These are phyloP conservation scores for Kwoniella europaea DNA, from an alignment of 768 basidiomycete genomes.

Conservation along the genomic window DNA sequence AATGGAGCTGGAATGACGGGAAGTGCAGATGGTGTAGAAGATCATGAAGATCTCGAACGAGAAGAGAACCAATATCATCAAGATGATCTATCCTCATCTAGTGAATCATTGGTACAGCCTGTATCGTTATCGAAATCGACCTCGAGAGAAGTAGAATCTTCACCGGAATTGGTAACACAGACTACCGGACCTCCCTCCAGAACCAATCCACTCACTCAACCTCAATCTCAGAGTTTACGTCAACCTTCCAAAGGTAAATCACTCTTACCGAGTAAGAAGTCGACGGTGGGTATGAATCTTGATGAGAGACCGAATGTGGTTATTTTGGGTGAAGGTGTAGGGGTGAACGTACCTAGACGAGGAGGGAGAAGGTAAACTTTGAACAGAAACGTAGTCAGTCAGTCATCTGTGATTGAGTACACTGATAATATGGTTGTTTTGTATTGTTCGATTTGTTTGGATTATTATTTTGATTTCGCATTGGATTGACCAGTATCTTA, in stretches of 20 bases:
- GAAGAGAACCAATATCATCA: neutral
- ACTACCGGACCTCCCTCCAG: neutral
- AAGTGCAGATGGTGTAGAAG: neutral
- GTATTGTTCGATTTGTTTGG: too few relatives aligned
- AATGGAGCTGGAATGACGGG: neutral
- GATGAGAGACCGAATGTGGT: slow-evolving; percentile 25
- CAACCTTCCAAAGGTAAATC: slow-evolving; percentile 16
- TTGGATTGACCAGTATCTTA: too few relatives aligned
- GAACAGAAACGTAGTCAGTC: too few relatives aligned
- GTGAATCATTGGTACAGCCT: slow-evolving; percentile 1
- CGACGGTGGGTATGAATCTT: neutral
- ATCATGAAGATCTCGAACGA: neutral
- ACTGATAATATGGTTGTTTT: too few relatives aligned
- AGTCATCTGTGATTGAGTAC: too few relatives aligned
- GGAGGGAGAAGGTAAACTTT: neutral
- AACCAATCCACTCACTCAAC: neutral
- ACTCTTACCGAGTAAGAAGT: slow-evolving; percentile 16
- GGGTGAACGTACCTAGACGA: slow-evolving; percentile 27
- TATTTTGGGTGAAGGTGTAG: slow-evolving; percentile 29
- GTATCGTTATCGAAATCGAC: neutral
- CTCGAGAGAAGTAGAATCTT: neutral
- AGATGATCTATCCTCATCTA: neutral
- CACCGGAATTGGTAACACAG: neutral
- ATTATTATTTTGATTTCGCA: too few relatives aligned
- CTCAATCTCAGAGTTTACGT: slow-evolving; percentile 1